These are phyloP conservation scores for Lachnellula willkommii DNA, from an alignment of 2,329 filamentous ascomycete species.

Conservation along the genomic window DNA sequence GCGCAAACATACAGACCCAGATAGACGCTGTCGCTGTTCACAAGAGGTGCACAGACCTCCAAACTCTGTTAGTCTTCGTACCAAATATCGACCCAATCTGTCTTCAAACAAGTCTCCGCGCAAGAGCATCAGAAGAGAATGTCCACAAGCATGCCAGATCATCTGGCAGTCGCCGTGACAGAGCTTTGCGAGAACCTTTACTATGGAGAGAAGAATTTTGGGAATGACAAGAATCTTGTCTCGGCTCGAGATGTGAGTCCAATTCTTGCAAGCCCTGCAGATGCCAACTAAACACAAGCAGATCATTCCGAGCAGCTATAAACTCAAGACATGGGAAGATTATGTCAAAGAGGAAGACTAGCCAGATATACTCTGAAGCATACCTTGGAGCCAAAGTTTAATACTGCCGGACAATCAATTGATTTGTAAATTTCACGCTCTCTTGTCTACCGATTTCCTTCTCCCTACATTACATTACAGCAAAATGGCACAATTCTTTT, in stretches of 20 bases:
- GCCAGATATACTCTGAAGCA: neutral
- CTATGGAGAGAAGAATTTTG: neutral
- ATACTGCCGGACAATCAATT: too few relatives aligned
- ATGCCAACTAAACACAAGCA: neutral
- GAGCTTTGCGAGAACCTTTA: neutral
- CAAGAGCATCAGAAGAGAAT: neutral
- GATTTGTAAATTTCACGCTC: too few relatives aligned
- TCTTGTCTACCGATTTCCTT: too few relatives aligned
- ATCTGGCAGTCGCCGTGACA: neutral
- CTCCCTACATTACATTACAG: too few relatives aligned
- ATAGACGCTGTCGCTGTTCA: neutral
- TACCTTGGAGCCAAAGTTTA: too few relatives aligned
- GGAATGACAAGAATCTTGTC: neutral
- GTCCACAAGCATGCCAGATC: neutral
- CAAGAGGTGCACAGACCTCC: neutral
- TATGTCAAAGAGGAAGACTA: neutral
- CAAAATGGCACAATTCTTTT: too few relatives aligned
- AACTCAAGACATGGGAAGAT: neutral
- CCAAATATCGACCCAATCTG: too few relatives aligned
- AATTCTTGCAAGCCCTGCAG: neutral
- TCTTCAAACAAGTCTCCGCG: neutral
- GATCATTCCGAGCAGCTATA: neutral
- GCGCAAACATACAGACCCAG: neutral
- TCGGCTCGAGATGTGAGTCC: neutral
- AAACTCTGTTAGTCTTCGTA: too few relatives aligned